Conservation (phyloP, 2,329 filamentous ascomycete genomes). For the Ophiostoma angusticollis region DNA sequence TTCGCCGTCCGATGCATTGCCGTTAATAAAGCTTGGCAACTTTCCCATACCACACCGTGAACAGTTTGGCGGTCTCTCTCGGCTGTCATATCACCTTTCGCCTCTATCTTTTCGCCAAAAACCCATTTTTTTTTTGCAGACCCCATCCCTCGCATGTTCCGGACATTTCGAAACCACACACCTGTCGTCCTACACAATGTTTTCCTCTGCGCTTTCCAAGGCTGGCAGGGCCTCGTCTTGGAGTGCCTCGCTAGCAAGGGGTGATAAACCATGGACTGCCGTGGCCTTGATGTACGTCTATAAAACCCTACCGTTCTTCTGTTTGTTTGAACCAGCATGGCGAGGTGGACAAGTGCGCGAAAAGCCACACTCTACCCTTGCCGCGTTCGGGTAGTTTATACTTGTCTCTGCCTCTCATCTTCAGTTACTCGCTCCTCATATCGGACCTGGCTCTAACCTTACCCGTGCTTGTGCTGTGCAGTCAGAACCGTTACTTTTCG, state of each 20-base stretch:
- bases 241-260: background rate
- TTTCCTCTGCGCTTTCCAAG: conserved; percentile 5
- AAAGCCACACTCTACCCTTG: too few species aligned
- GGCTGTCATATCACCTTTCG: too few species aligned
- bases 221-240: conserved; percentile 1
- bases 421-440: background rate
- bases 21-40: too few species aligned
- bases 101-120: too few species aligned
- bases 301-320: too few species aligned
- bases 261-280: background rate
- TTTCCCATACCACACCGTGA: too few species aligned
- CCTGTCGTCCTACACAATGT: conserved; percentile 2
- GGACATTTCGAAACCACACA: background rate
- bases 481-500: conserved; percentile 35
- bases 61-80: too few species aligned
- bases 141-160: background rate
- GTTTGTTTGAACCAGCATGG: background rate
- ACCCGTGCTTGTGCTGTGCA: background rate
- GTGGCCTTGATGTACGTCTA: conserved; percentile 1
- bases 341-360: too few species aligned
- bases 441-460: background rate
- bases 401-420: background rate
- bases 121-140: background rate
- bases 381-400: background rate
- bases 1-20: too few species aligned